A percentile compares a stretch with the other conserved stretches of the same genome.
These are phyloP conservation scores for Mycena indigotica DNA, from an alignment of 768 basidiomycete genomes.

Conservation along the genomic window DNA sequence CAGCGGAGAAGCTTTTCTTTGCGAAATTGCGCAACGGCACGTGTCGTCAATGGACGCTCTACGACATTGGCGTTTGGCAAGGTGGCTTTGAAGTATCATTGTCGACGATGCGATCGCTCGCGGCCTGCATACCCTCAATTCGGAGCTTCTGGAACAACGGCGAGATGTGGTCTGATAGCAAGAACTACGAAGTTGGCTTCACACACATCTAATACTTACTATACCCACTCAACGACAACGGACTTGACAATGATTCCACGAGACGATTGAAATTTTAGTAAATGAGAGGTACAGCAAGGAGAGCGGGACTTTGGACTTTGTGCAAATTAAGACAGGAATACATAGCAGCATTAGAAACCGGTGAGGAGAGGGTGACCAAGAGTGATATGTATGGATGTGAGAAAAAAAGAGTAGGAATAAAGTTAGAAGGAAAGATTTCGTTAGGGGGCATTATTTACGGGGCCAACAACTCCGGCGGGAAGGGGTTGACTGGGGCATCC, in stretches of 20 bases:
- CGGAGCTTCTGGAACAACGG: constrained; percentile 23
- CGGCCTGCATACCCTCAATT: constrained; percentile 13
- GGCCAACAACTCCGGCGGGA: constrained; percentile 29
- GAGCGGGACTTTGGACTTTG: neutral
- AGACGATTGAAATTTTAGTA: neutral
- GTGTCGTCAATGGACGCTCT: constrained; percentile 12
- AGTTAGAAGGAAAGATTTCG: constrained; percentile 16
- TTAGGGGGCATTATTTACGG: constrained; percentile 13
- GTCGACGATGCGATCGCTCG: constrained; percentile 12
- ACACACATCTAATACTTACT: neutral
- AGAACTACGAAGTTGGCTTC: constrained; percentile 6
- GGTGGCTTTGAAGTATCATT: constrained; percentile 15
- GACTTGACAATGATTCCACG: neutral
- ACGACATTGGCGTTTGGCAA: constrained; percentile 22
- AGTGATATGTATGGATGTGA: constrained; percentile 11
- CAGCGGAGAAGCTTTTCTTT: constrained; percentile 17
- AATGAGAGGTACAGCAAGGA: neutral
- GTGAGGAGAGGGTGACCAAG: constrained; percentile 13
- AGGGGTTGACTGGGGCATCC: constrained; percentile 42
- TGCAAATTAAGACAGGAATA: constrained; percentile 4
- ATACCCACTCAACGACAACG: no score
- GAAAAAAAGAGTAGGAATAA: constrained; percentile 17
- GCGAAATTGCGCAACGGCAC: neutral
- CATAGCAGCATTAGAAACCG: constrained; percentile 20
- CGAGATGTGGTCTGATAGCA: constrained; percentile 14